Evolutionary conservation across 2,329 filamentous ascomycete species (phyloP).

Genomic region (Fusarium proliferatum): DNA sequence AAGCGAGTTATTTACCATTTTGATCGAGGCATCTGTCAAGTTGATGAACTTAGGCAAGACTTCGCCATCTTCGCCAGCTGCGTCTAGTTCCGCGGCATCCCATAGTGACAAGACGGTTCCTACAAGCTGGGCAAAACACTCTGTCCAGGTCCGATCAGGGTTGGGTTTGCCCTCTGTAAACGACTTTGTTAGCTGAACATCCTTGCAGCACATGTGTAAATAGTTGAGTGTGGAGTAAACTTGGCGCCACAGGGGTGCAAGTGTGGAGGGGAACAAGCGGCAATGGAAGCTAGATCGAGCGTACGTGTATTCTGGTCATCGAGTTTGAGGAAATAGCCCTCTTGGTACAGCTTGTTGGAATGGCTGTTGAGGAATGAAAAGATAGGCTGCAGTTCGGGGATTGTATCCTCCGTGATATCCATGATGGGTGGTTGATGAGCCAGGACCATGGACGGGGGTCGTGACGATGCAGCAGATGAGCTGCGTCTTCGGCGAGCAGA

Average conservation of each 20-base stretch:
- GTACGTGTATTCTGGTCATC: conserved; percentile 93
- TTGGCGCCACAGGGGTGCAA: conserved; percentile 21
- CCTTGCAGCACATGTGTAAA: conserved; percentile 17
- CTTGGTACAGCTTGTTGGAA: conserved; percentile 95
- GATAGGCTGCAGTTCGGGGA: conserved; percentile 93
- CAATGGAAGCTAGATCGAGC: conserved; percentile 47
- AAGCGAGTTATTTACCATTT: conserved; percentile 76
- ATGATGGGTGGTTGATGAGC: conserved; percentile 87
- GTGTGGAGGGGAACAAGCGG: conserved; percentile 42
- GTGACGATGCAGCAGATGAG: conserved; percentile 55
- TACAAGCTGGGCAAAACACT: conserved; percentile 96
- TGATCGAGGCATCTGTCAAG: conserved; percentile 95
- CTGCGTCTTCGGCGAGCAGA: conserved; percentile 59
- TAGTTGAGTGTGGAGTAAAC: conserved; percentile 16
- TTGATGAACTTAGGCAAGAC: conserved; percentile 95
- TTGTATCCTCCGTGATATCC: conserved; percentile 85
- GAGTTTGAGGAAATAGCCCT: conserved; percentile 96
- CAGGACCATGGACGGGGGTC: conserved; percentile 87
- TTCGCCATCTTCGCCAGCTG: conserved; percentile 84
- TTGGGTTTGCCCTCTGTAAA: conserved; percentile 84
- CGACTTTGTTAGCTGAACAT: conserved; percentile 33
- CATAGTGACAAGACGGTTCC: conserved; percentile 95
- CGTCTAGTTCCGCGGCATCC: conserved; percentile 93
- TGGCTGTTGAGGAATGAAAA: conserved; percentile 96
- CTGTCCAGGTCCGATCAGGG: conserved; percentile 88